Evolutionary conservation across 441 rosid species (phyloP).

Genomic region (Euphorbia schlechtendalii): DNA sequence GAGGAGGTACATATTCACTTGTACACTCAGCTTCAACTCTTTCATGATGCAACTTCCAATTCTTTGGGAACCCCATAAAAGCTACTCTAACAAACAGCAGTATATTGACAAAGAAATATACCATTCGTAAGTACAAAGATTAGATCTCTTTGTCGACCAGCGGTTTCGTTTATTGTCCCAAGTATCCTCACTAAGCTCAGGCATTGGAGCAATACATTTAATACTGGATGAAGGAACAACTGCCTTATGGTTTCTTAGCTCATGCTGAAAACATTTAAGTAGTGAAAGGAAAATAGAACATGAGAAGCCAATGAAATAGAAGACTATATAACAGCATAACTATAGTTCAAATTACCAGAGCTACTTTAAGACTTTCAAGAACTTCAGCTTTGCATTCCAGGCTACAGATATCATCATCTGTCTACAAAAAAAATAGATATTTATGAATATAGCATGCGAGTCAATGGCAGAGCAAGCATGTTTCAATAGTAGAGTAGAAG

Average conservation of each 20-base stretch:
- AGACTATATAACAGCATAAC: too few relatives aligned
- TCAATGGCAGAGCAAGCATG: conserved; percentile 8
- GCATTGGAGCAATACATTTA: conserved; percentile 15
- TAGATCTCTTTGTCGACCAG: conserved; percentile 49
- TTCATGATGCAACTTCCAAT: background rate
- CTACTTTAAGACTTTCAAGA: conserved; percentile 33
- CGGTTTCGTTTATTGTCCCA: conserved; percentile 46
- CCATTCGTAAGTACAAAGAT: conserved; percentile 61
- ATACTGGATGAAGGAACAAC: conserved; percentile 21
- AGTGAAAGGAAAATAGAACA: background rate
- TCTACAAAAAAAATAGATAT: conserved; percentile 35
- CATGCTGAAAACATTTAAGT: conserved; percentile 30
- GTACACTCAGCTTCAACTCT: conserved; percentile 2
- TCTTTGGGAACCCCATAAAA: background rate
- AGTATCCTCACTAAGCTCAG: conserved; percentile 35
- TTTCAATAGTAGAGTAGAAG: conserved; percentile 7
- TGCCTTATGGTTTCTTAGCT: conserved; percentile 21
- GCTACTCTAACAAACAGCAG: conserved; percentile 1
- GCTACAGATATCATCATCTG: conserved; percentile 71
- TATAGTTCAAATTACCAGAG: conserved; percentile 34
- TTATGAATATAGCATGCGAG: conserved; percentile 4
- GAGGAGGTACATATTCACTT: background rate
- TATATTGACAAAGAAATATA: conserved; percentile 18
- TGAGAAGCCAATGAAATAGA: conserved; percentile 6
- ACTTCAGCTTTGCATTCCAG: conserved; percentile 60